Base-by-base conservation (phyloP, 371 early-diverging fungal species). In the Smittium culicis region DNA sequence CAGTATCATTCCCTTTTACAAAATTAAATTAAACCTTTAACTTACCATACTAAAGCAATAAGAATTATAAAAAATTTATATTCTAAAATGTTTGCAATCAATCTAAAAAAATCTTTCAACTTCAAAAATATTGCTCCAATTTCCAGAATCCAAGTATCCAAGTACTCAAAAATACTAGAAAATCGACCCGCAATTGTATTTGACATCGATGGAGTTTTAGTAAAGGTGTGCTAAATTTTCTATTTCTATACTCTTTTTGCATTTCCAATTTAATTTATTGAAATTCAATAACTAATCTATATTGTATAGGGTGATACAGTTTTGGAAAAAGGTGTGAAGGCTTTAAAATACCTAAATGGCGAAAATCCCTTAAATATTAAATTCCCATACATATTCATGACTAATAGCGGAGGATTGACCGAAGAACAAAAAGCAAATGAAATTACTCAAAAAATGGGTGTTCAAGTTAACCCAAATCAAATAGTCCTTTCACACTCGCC, bases 321-420 rank as follows among this genome's bases (percentile, higher is more conserved):
- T 8, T 68, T 85, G 2, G 80, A 81, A 30, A 72, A 80, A 66
- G 77, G 81, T 20, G 64, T 57, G 24, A 79, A 81, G 17, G 88
- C 89, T 5, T 70, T 89, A 27, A 70, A 73, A 17, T 70, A 83
- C 56, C 72, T 86, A 54, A 79, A 79, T 68, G 87, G 86, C 2
- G 79, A 81, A 62, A 86, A 87, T 70, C n/a, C 71, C 2, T 58
- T 69, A 11, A 74, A 77, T 35, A 80, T 77, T 79, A 80, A 75
- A 45, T 77, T 88, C 17, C 90, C 90, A 17, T 86, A 81, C 76
- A 84, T 90, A 28, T 78, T 91, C 27, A 72, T 94, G 66, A 92
- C 94, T 14, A 94, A 94, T 68, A 93, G 94, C 30, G 94, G 92
- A 27, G 93, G 93, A 30, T 80, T 89, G 20, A 81, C 86, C 1